Conservation (phyloP, 768 basidiomycete species). For the Leucosporidium yakuticum region DNA sequence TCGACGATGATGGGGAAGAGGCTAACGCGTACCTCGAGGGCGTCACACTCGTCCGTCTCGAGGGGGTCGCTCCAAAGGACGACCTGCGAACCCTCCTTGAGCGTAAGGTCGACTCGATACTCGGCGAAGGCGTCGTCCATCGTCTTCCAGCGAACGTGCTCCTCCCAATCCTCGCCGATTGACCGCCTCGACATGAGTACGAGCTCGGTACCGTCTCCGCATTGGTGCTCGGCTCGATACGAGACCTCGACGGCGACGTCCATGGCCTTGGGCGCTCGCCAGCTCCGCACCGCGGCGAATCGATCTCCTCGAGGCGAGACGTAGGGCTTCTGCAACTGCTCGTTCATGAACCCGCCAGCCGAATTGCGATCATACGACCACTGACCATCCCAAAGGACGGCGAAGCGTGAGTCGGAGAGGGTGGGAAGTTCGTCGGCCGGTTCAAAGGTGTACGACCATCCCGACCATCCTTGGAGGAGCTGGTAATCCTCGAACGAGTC, state of each 20-base stretch:
- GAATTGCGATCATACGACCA: constrained; percentile 20
- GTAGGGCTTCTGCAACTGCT: constrained; percentile 12
- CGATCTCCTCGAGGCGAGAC: constrained; percentile 8
- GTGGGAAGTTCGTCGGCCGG: not conserved
- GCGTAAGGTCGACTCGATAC: constrained; percentile 11
- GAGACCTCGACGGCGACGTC: constrained; percentile 21
- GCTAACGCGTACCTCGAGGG: constrained; percentile 19
- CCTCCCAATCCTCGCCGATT: constrained; percentile 9
- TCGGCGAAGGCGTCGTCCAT: constrained; percentile 20
- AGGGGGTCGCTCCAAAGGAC: constrained; percentile 26
- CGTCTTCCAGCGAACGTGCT: constrained; percentile 16
- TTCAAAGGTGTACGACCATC: constrained; percentile 31
- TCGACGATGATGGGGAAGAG: constrained; percentile 25
- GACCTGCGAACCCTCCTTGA: constrained; percentile 12
- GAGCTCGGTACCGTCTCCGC: constrained; percentile 24
- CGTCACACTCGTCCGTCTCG: constrained; percentile 29
- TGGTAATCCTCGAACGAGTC: constrained; percentile 29
- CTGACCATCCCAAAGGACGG: not conserved
- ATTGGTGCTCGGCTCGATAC: constrained; percentile 24
- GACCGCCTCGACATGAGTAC: constrained; percentile 2
- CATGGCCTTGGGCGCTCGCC: constrained; percentile 19
- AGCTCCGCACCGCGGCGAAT: constrained; percentile 21
- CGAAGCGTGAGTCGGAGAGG: not conserved
- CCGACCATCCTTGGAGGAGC: constrained; percentile 31
- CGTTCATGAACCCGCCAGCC: not conserved